phyloP scores from a whole-genome alignment of 2,329 filamentous ascomycete species.

The Boeremia lycopersici region DNA sequence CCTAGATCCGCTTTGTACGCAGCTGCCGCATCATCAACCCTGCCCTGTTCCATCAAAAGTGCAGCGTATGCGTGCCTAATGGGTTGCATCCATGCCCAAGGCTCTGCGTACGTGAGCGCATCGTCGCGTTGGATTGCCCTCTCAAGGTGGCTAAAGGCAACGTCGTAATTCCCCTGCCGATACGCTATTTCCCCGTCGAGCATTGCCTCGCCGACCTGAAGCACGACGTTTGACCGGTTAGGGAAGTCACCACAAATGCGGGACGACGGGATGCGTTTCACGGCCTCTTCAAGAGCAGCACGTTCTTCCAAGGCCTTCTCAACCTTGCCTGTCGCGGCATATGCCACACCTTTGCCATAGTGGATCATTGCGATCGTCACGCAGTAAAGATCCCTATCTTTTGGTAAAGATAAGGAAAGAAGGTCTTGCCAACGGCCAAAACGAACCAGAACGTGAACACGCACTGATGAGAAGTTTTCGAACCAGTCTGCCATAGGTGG shows the following conservation, averaged over 20 bases:
- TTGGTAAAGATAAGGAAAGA: slow-evolving; percentile 61
- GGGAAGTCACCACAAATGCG: slow-evolving; percentile 69
- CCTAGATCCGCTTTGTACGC: slow-evolving; percentile 51
- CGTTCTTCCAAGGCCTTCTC: slow-evolving; percentile 61
- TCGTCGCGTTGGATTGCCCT: slow-evolving; percentile 66
- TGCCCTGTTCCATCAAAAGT: slow-evolving; percentile 70
- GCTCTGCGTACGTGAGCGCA: slow-evolving; percentile 71
- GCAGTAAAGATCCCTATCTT: slow-evolving; percentile 67
- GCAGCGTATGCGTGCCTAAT: slow-evolving; percentile 73
- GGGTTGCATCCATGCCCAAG: slow-evolving; percentile 82
- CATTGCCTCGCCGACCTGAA: slow-evolving; percentile 67
- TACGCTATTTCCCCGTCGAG: slow-evolving; percentile 77
- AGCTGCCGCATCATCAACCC: slow-evolving; percentile 45
- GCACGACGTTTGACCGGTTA: slow-evolving; percentile 68
- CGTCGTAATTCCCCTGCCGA: slow-evolving; percentile 62
- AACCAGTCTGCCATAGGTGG: slow-evolving; percentile 82
- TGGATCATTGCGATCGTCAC: slow-evolving; percentile 71
- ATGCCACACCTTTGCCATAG: slow-evolving; percentile 72
- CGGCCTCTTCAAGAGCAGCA: slow-evolving; percentile 58
- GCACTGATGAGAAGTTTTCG: slow-evolving; percentile 71
- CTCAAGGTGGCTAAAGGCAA: slow-evolving; percentile 65
- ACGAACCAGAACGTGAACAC: slow-evolving; percentile 71
- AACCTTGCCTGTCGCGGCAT: slow-evolving; percentile 63
- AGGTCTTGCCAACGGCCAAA: slow-evolving; percentile 76
- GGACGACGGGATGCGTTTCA: slow-evolving; percentile 59